Evolutionary conservation across 768 basidiomycete species (phyloP), one percentile per base, ranked within the genome.

Genomic region (Holtermanniella nyarrowii): DNA sequence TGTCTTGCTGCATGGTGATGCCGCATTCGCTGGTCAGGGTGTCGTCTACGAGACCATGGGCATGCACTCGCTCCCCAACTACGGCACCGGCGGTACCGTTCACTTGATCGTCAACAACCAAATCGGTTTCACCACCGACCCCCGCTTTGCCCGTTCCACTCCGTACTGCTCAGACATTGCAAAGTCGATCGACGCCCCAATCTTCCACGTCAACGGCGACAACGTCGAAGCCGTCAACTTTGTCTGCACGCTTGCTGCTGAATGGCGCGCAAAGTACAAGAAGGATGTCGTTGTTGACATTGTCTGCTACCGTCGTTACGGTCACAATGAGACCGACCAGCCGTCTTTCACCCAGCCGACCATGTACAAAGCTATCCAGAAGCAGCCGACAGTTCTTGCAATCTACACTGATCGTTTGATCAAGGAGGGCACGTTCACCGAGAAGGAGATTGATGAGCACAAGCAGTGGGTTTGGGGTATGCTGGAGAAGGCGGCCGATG

Each of bases 321-420:
- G 95, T n/a, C 95, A 99, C 76, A 99, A 99, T 72, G 95, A 99
- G 74, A 96, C 90, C 10, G 95, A 99, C 68, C 95, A 99, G 72
- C 95, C 95, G 22, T 85, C 82, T 72, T 99, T 99, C 77, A 97
- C 95, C 10, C 95, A 99, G 72, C 95, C 95, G 5, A 80, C 87
- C 58, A 99, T 97, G 95, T 99, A 99, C 77, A 80, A 88, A 72
- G 88, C 90, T 25, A 95, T 99, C 69, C 82, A 83, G 74, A 85
- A 87, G 63, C 89, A 97, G 73, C 86, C 86, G 1, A 90, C 91
- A 1, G 81, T 90, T 3, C 78, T 97, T 48, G 85, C 87, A 5
- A 80, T 88, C 69, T 99, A 99, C 76, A 81, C 86, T 56, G 87
- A 91, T 68, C 85, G 86, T 76, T 77, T 99, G 46, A 79, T 87